These are phyloP conservation scores for Onygena corvina DNA, from an alignment of 2,329 filamentous ascomycete species.

Conservation along the genomic window DNA sequence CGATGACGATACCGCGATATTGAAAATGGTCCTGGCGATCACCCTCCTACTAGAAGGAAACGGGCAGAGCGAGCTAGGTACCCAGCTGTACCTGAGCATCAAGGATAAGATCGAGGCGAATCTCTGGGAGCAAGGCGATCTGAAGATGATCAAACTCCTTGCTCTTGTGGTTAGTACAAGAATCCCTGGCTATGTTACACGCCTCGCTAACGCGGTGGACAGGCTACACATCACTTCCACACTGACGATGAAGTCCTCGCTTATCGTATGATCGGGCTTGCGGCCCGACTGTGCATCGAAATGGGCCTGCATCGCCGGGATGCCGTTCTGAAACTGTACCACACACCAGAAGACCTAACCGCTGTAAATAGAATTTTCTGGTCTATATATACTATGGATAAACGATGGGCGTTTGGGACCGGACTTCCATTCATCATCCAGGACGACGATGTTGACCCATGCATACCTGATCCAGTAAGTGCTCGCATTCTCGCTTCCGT, in stretches of 20 bases:
- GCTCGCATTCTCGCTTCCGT: background rate
- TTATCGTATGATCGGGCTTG: constrained; percentile 77
- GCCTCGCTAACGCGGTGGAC: background rate
- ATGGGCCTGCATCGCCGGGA: constrained; percentile 72
- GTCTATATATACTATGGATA: constrained; percentile 74
- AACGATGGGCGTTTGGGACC: constrained; percentile 80
- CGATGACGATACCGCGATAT: constrained; percentile 53
- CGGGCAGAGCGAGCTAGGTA: constrained; percentile 64
- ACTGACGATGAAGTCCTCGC: constrained; percentile 74
- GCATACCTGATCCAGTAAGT: constrained; percentile 63
- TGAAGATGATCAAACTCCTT: constrained; percentile 49
- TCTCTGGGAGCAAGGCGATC: constrained; percentile 44
- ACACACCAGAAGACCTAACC: constrained; percentile 55
- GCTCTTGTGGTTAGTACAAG: constrained; percentile 15
- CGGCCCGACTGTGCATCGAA: constrained; percentile 65
- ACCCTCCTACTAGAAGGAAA: constrained; percentile 65
- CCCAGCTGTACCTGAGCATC: constrained; percentile 62
- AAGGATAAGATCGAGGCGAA: constrained; percentile 57
- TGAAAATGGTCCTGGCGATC: constrained; percentile 75
- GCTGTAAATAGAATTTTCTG: constrained; percentile 66
- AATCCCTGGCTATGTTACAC: background rate
- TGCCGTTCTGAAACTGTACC: constrained; percentile 55
- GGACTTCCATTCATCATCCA: constrained; percentile 76
- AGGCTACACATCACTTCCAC: constrained; percentile 71
- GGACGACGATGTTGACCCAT: constrained; percentile 72